These are phyloP conservation scores for Wallacemonas collosoma DNA, from an alignment of 208 protist species.

Conservation along the genomic window DNA sequence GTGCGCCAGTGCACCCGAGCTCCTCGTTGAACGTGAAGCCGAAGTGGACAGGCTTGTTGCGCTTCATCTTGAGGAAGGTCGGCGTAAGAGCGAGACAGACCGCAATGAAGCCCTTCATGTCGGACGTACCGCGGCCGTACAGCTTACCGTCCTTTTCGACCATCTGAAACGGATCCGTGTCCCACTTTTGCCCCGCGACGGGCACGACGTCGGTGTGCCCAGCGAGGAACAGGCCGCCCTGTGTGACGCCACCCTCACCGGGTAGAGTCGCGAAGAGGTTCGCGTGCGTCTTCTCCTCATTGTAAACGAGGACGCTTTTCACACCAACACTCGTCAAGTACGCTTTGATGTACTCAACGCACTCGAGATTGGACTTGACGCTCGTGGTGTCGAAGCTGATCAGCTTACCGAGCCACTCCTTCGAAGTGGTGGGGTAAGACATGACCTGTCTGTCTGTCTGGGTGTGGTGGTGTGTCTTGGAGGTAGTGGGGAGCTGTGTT, in stretches of 20 bases:
- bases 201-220: slow-evolving; percentile 77
- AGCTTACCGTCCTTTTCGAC: slow-evolving; percentile 56
- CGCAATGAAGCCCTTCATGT: slow-evolving; percentile 73
- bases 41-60: slow-evolving; percentile 51
- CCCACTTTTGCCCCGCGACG: slow-evolving; percentile 73
- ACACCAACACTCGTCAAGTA: slow-evolving; percentile 40
- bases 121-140: slow-evolving; percentile 55
- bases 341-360: slow-evolving; percentile 46
- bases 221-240: slow-evolving; percentile 52
- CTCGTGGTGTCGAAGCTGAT: slow-evolving; percentile 66
- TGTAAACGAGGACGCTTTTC: slow-evolving; percentile 31
- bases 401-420: slow-evolving; percentile 54
- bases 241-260: slow-evolving; percentile 31
- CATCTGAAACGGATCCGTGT: slow-evolving; percentile 55
- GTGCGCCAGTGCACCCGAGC: slow-evolving; percentile 38
- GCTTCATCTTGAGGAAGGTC: slow-evolving; percentile 43
- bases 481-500: no score
- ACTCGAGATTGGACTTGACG: slow-evolving; percentile 53
- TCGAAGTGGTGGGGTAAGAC: slow-evolving; percentile 17
- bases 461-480: not conserved
- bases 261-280: slow-evolving; percentile 54
- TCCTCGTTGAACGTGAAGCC: slow-evolving; percentile 59
- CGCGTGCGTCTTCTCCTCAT: slow-evolving; percentile 29
- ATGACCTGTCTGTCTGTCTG: not conserved
- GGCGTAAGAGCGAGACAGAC: slow-evolving; percentile 44